These are phyloP conservation scores for Beauveria asiatica DNA, from an alignment of 2,329 filamentous ascomycete species.

Conservation along the genomic window DNA sequence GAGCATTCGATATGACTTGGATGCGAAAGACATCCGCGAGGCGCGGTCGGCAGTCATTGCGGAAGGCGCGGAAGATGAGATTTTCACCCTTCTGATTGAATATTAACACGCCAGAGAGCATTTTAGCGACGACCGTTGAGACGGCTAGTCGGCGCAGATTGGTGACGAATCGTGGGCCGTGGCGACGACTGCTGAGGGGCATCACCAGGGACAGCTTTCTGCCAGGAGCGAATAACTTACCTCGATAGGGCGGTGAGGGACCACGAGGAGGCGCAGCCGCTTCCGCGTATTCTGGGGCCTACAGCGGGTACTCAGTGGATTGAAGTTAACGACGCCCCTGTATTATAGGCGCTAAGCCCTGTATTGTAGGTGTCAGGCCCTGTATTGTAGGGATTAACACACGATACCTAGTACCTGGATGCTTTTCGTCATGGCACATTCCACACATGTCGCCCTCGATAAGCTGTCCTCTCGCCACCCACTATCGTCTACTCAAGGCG, in stretches of 20 bases:
- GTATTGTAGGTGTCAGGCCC: neutral
- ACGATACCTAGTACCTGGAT: no score
- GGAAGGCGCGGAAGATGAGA: constrained; percentile 97
- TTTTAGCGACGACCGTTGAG: constrained; percentile 27
- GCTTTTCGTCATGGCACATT: neutral
- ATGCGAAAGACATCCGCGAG: constrained; percentile 99
- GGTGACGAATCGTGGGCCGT: neutral
- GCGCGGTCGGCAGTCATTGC: constrained; percentile 94
- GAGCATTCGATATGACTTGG: constrained; percentile 96
- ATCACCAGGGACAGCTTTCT: neutral
- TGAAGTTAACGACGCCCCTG: no score
- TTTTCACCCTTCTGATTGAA: constrained; percentile 99
- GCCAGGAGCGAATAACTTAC: neutral
- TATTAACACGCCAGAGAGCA: constrained; percentile 94
- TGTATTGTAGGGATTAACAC: no score
- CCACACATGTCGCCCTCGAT: neutral
- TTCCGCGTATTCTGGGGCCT: neutral
- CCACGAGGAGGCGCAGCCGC: no score
- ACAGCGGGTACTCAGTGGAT: neutral
- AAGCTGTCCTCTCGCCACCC: neutral
- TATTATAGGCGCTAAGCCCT: neutral
- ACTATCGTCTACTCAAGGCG: neutral
- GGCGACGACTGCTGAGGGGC: constrained; percentile 2
- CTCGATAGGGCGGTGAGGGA: neutral
- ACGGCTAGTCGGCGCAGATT: neutral